phyloP scores from a whole-genome alignment of 768 basidiomycete genomes.

The Neoboletus subvelutipes region DNA sequence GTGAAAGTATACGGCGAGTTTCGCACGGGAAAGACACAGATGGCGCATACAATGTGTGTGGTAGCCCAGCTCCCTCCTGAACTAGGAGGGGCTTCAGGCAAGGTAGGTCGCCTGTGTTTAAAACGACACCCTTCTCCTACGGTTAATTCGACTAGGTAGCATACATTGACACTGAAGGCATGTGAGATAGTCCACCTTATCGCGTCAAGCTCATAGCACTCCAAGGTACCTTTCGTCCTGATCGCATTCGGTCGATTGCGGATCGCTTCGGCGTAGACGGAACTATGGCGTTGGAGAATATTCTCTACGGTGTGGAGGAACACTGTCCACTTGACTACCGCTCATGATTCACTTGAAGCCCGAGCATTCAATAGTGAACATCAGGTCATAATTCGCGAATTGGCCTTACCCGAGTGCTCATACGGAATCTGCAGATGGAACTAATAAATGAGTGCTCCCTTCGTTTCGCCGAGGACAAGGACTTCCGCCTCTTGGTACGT shows the following conservation, averaged over 20 bases:
- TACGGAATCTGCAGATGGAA: constrained; percentile 62
- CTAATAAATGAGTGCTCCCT: constrained; percentile 86
- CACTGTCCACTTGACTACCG: neutral
- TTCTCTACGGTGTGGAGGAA: constrained; percentile 68
- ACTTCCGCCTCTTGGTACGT: constrained; percentile 67
- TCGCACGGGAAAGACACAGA: constrained; percentile 93
- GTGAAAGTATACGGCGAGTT: constrained; percentile 88
- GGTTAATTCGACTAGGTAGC: constrained; percentile 56
- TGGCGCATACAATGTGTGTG: constrained; percentile 94
- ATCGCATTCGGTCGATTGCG: constrained; percentile 87
- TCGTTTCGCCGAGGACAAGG: constrained; percentile 88
- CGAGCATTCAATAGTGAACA: constrained; percentile 92
- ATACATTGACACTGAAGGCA: constrained; percentile 87
- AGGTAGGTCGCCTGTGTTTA: constrained; percentile 42
- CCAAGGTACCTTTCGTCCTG: constrained; percentile 92
- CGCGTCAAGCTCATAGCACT: constrained; percentile 22
- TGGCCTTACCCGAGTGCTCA: constrained; percentile 2
- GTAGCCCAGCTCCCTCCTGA: constrained; percentile 86
- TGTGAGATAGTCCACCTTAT: neutral
- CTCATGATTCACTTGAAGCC: constrained; percentile 44
- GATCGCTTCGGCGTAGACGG: constrained; percentile 94
- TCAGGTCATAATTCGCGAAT: constrained; percentile 50
- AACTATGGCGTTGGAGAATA: constrained; percentile 83
- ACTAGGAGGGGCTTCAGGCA: constrained; percentile 88
- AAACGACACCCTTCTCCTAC: constrained; percentile 1